Conservation (phyloP, 2,329 filamentous ascomycete genomes). For the Rasamsonia emersonii region DNA sequence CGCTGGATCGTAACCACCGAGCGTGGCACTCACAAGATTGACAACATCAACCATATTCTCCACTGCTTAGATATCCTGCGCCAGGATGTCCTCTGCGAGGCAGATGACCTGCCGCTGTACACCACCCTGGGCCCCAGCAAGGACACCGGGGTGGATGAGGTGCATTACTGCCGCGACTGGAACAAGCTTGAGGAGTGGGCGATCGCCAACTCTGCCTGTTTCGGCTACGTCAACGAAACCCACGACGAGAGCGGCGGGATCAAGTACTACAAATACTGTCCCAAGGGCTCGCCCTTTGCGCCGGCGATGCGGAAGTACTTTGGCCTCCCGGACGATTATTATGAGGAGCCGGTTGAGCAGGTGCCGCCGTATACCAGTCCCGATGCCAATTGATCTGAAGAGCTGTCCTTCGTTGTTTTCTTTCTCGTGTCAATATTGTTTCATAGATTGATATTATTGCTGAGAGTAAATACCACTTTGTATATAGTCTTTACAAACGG, state of each 20-base stretch:
- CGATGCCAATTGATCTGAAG: no score
- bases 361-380: not conserved
- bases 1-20: conserved; percentile 6
- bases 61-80: conserved; percentile 23
- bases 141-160: conserved; percentile 15
- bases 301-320: not conserved
- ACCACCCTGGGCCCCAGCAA: conserved; percentile 8
- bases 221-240: not conserved
- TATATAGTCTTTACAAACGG: no score
- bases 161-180: conserved; percentile 21
- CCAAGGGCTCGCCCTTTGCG: not conserved
- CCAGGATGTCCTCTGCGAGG: conserved; percentile 20
- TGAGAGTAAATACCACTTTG: no score
- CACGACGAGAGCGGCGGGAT: not conserved
- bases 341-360: not conserved
- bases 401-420: no score
- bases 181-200: conserved; percentile 17
- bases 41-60: conserved; percentile 9
- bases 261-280: not conserved
- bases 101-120: conserved; percentile 22
- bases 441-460: no score
- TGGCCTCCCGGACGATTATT: not conserved
- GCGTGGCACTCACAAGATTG: conserved; percentile 3
- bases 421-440: no score
- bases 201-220: conserved; percentile 12